Base-by-base conservation (phyloP, 148 eudicot species). In the Vaccinium darrowii region DNA sequence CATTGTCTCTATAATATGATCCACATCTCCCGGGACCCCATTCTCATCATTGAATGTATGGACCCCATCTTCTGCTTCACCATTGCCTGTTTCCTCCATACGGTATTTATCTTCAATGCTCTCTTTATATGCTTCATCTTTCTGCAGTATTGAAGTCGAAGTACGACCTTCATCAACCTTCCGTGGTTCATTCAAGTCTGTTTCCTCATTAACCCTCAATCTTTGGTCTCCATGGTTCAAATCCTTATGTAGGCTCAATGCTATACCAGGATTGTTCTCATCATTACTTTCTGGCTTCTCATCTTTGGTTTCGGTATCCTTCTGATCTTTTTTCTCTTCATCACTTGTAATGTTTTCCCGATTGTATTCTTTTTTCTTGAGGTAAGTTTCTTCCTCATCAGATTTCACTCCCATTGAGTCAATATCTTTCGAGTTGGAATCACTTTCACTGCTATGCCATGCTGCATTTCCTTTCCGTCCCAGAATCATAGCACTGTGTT, bases 21-120 rank as follows among this genome's bases (percentile, higher is more conserved):
- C 16, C 21, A 52, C n/a, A 39, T 69, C 79, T 79, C 72, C 71
- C 0, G 83, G 83, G 57, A 85, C 16, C 69, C 86, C 86, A 72
- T 80, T 85, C 79, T 85, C 83, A 71, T 80, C 83, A 2, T 39
- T 47, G 72, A 71, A 85, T 13, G 39, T 69, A 13, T 69, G 19
- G 43, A 69, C 27, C 74, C 43, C 74, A 27, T 69, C 43, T 69
- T 69, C 18, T 69, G 30, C 4, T 69, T 69, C 74, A 27, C 74
- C 43, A 0, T 12, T 13, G 36, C 74, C 43, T 69, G 74, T 69
- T 69, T 69, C 74, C 74, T 69, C 74, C 1, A 13, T 11, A 27
- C 5, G 74, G 18, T 69, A 43, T 69, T 69, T 69, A 27, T 27
- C 39, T 69, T 69, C 18, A 5, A 25, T 27, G 27, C 27, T 27